These are phyloP conservation scores for Viola odorata DNA, from an alignment of 345 rosid genomes.

Conservation along the genomic window DNA sequence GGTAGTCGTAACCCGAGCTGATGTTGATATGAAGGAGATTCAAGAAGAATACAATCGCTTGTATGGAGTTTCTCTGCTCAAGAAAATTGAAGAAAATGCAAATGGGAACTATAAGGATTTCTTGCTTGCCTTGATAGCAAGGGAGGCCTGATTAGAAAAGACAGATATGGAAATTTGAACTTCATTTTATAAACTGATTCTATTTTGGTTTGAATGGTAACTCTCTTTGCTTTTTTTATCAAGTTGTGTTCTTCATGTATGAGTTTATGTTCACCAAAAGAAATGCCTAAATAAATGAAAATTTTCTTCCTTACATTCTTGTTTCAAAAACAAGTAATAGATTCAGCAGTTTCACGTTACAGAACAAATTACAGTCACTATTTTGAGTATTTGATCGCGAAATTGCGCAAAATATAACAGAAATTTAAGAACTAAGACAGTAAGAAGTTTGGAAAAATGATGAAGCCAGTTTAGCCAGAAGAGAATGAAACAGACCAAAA, in stretches of 20 bases:
- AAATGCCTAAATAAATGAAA: constrained; percentile 6
- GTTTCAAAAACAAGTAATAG: too few relatives aligned
- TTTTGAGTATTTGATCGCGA: too few relatives aligned
- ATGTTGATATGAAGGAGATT: constrained; percentile 54
- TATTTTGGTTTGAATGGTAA: not conserved
- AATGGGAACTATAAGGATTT: constrained; percentile 81
- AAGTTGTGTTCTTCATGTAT: not conserved
- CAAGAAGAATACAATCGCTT: constrained; percentile 34
- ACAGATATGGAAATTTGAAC: not conserved
- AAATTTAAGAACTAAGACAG: too few relatives aligned
- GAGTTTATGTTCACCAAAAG: not conserved
- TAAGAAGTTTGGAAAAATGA: too few relatives aligned
- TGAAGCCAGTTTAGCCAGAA: too few relatives aligned
- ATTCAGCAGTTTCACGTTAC: too few relatives aligned
- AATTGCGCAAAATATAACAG: too few relatives aligned
- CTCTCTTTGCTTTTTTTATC: not conserved
- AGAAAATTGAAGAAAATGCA: constrained; percentile 43
- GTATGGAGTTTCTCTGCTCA: constrained; percentile 39
- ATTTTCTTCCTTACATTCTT: not conserved
- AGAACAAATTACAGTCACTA: too few relatives aligned
- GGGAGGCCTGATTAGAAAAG: constrained; percentile 28
- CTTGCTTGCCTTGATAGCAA: constrained; percentile 49
- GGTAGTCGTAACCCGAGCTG: constrained; percentile 67
- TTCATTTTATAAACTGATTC: constrained; percentile 1
- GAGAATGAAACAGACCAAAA: too few relatives aligned